A percentile compares a stretch with the other conserved stretches of the same genome.
Conservation (phyloP, 106 monocot species). For the Amphibolis antarctica region DNA sequence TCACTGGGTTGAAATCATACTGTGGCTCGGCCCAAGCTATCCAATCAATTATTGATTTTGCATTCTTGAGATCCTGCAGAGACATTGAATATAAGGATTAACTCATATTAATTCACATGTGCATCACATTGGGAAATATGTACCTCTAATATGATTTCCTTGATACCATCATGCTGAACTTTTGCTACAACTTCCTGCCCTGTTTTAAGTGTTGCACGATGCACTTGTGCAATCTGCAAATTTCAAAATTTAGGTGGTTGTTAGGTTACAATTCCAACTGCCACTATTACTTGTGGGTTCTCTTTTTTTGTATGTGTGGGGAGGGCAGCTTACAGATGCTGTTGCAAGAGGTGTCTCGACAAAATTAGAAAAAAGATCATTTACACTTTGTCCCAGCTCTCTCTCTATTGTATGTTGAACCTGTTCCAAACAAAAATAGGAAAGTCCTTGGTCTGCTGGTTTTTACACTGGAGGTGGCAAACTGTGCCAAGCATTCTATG, state of each 20-base stretch:
- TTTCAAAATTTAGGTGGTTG: neutral
- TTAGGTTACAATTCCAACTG: neutral
- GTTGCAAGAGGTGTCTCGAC: constrained; percentile 71
- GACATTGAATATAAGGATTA: constrained; percentile 11
- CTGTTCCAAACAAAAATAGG: constrained; percentile 29
- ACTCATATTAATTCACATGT: neutral
- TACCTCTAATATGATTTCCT: constrained; percentile 91
- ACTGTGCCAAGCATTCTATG: no score
- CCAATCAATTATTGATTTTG: constrained; percentile 92
- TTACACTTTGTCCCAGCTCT: constrained; percentile 53
- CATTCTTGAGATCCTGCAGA: constrained; percentile 94
- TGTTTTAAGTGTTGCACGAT: constrained; percentile 71
- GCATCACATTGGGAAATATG: constrained; percentile 2
- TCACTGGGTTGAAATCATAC: constrained; percentile 84
- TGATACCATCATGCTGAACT: constrained; percentile 94
- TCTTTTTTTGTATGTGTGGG: neutral
- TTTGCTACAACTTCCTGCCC: constrained; percentile 85
- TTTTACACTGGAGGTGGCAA: neutral
- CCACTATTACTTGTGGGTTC: neutral
- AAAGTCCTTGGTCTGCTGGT: neutral
- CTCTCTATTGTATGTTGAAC: constrained; percentile 62
- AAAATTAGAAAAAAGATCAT: constrained; percentile 69
- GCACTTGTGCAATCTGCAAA: constrained; percentile 92
- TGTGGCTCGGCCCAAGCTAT: constrained; percentile 99
- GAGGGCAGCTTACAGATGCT: constrained; percentile 67